These are phyloP conservation scores for Picochlorum sp. DNA, from an alignment of 139 green algal genomes.

Conservation along the genomic window DNA sequence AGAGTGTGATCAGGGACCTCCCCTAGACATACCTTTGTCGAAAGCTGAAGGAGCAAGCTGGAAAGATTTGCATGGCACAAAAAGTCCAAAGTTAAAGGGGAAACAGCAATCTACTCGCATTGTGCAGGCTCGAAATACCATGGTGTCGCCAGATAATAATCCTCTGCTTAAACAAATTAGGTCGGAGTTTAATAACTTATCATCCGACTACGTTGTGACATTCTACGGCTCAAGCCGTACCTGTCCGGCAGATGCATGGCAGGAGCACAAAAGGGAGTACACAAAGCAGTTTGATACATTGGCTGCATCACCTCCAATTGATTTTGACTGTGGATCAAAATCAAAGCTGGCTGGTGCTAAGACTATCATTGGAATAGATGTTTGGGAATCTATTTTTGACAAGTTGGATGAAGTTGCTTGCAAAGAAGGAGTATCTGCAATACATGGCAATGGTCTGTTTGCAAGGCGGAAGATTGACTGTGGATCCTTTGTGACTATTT, in stretches of 20 bases:
- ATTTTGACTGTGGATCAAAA: background rate
- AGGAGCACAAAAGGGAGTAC: background rate
- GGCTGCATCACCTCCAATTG: background rate
- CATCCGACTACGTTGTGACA: background rate
- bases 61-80: no score
- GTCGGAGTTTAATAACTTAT: background rate
- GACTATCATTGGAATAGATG: no score
- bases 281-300: background rate
- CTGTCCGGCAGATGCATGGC: background rate
- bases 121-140: no score
- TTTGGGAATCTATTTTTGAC: background rate
- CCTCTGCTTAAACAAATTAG: background rate
- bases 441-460: conserved; percentile 6
- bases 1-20: no score
- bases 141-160: no score
- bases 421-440: background rate
- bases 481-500: background rate
- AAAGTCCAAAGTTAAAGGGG: no score
- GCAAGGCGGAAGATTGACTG: background rate
- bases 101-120: no score
- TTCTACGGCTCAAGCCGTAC: background rate
- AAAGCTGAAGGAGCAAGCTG: no score
- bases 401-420: background rate
- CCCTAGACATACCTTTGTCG: no score
- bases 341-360: background rate